Evolutionary conservation across 768 basidiomycete species (phyloP).

Genomic region (Boletus edulis): DNA sequence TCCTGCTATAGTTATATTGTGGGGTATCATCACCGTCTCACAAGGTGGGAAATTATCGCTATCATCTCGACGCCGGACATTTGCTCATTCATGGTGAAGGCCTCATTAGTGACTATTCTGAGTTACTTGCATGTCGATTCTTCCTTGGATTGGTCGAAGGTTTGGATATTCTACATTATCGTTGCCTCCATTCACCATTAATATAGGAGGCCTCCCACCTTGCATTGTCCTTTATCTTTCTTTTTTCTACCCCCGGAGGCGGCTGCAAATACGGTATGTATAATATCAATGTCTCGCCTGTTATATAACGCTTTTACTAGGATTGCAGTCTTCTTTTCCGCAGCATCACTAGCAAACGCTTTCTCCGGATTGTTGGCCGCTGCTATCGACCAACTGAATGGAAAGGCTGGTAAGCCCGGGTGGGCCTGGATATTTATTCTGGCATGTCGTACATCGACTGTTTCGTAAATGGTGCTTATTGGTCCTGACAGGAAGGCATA

Average conservation of each 20-base stretch:
- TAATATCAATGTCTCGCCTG: not conserved
- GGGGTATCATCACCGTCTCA: not conserved
- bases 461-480: not conserved
- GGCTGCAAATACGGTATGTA: conserved; percentile 23
- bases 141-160: conserved; percentile 60
- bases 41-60: not conserved
- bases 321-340: conserved; percentile 36
- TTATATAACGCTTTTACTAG: conserved; percentile 20
- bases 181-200: conserved; percentile 2
- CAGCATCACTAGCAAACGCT: conserved; percentile 52
- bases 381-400: conserved; percentile 56
- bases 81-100: conserved; percentile 29
- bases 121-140: conserved; percentile 50
- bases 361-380: conserved; percentile 66
- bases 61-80: conserved; percentile 19
- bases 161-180: conserved; percentile 13
- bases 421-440: conserved; percentile 65
- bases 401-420: conserved; percentile 47
- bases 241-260: conserved; percentile 39
- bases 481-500: conserved; percentile 45
- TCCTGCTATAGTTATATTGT: not conserved
- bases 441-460: conserved; percentile 22
- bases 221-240: conserved; percentile 57
- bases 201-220: conserved; percentile 52
- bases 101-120: conserved; percentile 46